Conservation (phyloP, 176 grass and related monocot genomes). For the Rhipidocladum racemiflorum region DNA sequence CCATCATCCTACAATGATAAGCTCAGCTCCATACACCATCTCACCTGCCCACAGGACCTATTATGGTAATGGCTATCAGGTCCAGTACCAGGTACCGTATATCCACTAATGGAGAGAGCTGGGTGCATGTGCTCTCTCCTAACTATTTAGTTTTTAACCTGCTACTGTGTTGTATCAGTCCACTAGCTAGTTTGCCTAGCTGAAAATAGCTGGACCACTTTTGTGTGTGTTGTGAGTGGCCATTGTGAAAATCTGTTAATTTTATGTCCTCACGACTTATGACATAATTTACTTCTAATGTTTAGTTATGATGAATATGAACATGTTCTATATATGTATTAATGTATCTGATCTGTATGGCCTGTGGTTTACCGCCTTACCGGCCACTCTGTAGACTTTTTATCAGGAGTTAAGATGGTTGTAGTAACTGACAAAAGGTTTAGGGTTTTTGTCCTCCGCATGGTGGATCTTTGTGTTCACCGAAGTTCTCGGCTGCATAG, state of each 20-base stretch:
- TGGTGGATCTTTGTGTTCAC: neutral
- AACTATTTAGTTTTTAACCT: conserved; percentile 50
- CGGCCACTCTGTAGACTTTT: neutral
- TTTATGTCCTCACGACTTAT: conserved; percentile 27
- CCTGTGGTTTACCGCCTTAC: neutral
- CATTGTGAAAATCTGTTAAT: conserved; percentile 38
- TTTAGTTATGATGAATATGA: conserved; percentile 31
- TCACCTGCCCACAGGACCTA: conserved; percentile 55
- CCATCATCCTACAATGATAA: conserved; percentile 54
- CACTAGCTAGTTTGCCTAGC: conserved; percentile 37
- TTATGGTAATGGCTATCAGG: conserved; percentile 70
- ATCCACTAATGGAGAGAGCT: conserved; percentile 62
- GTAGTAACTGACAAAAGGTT: neutral
- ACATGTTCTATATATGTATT: neutral
- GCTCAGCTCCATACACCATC: conserved; percentile 40
- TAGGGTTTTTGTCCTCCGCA: neutral
- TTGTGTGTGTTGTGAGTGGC: conserved; percentile 21
- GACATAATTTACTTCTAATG: conserved; percentile 41
- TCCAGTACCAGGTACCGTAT: conserved; percentile 73
- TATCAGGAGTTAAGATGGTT: neutral
- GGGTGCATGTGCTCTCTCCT: conserved; percentile 30
- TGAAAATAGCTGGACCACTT: conserved; percentile 46
- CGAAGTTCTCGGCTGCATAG: neutral
- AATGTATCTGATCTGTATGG: neutral
- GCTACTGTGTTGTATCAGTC: conserved; percentile 29